These are phyloP conservation scores for Ophiostoma triangulosporum DNA, from an alignment of 2,329 filamentous ascomycete species.

Conservation along the genomic window DNA sequence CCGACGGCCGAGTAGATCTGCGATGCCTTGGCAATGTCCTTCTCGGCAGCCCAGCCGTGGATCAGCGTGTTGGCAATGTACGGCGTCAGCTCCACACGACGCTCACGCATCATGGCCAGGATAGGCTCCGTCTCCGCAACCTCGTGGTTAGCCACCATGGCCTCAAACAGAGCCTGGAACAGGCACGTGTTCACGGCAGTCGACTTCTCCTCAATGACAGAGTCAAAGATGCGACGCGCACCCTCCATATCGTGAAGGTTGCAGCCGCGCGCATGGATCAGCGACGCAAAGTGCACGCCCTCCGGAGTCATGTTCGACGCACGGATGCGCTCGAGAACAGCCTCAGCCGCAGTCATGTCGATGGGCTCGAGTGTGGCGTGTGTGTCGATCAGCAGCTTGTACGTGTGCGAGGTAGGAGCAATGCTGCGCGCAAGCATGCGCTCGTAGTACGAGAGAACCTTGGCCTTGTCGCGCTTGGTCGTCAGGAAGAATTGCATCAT, in stretches of 20 bases:
- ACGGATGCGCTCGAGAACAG: constrained; percentile 66
- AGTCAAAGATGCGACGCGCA: constrained; percentile 70
- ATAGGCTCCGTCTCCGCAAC: constrained; percentile 64
- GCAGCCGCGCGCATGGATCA: constrained; percentile 93
- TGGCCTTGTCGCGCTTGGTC: constrained; percentile 88
- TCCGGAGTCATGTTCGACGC: constrained; percentile 64
- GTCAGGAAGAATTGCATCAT: constrained; percentile 99
- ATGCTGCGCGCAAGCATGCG: constrained; percentile 84
- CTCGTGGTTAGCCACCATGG: constrained; percentile 87
- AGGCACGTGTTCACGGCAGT: constrained; percentile 69
- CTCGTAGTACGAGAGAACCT: constrained; percentile 89
- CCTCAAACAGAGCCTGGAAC: constrained; percentile 93
- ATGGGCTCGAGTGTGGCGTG: constrained; percentile 88
- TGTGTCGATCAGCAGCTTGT: constrained; percentile 92
- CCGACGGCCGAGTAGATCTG: constrained; percentile 69
- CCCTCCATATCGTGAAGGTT: constrained; percentile 82
- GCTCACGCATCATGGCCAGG: constrained; percentile 60
- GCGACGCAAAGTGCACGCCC: constrained; percentile 85
- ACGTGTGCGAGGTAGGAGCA: constrained; percentile 85
- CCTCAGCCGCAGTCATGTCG: constrained; percentile 75
- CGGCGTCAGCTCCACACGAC: constrained; percentile 72
- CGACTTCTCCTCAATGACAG: constrained; percentile 53
- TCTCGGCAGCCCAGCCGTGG: constrained; percentile 83
- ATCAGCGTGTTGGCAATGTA: constrained; percentile 99
- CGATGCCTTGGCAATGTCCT: constrained; percentile 66